Percentiles rank a stretch among this genome's conserved stretches.
phyloP scores from a whole-genome alignment of 257 asterid genomes.

The Jacaranda mimosifolia region DNA sequence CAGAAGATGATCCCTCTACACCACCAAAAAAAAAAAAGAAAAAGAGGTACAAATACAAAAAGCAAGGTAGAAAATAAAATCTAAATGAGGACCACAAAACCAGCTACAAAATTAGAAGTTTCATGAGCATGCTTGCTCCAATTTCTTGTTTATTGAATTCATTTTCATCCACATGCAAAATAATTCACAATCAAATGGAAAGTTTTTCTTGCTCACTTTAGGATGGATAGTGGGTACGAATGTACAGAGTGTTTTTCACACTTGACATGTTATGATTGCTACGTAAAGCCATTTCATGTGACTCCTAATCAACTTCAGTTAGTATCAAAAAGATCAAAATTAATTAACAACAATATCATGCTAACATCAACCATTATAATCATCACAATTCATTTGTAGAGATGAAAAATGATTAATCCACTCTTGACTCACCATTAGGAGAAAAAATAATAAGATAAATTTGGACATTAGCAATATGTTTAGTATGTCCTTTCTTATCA shows the following conservation, averaged over 20 bases:
- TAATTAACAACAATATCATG: too few relatives aligned
- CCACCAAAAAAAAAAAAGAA: background rate
- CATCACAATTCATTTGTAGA: background rate
- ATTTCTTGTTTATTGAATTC: background rate
- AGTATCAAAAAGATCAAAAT: too few relatives aligned
- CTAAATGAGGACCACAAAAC: slow-evolving; percentile 19
- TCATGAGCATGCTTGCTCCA: background rate
- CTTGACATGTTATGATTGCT: background rate
- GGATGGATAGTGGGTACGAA: too few relatives aligned
- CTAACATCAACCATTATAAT: too few relatives aligned
- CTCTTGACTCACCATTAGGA: slow-evolving; percentile 67
- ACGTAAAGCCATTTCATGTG: too few relatives aligned
- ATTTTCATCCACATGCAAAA: background rate
- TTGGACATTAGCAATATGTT: slow-evolving; percentile 86
- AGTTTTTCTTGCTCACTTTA: too few relatives aligned
- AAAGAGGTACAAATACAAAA: background rate
- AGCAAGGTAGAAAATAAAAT: slow-evolving; percentile 1
- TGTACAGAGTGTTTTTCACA: too few relatives aligned
- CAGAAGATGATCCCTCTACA: background rate
- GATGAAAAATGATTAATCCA: slow-evolving; percentile 2
- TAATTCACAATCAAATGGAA: background rate
- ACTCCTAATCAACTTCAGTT: too few relatives aligned
- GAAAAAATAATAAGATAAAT: slow-evolving; percentile 93
- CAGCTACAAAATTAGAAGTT: background rate
- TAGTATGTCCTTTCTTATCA: slow-evolving; percentile 89